These are phyloP conservation scores for Penicillium simplicissimum DNA, from an alignment of 495 filamentous ascomycete genomes.

Conservation along the genomic window DNA sequence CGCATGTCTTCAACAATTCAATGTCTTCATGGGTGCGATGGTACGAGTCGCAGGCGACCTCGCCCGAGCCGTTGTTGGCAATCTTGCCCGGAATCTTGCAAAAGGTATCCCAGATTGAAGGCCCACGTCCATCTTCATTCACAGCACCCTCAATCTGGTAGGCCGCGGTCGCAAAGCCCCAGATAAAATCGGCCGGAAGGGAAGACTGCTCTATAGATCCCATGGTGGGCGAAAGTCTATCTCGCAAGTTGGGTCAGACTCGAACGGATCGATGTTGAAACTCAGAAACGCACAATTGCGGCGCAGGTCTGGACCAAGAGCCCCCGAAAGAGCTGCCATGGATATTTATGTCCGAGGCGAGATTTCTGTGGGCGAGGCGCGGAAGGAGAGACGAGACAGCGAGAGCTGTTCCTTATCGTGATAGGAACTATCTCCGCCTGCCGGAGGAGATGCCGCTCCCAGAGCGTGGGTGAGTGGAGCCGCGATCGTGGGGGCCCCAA, in stretches of 20 bases:
- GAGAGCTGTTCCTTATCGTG: conserved; percentile 31
- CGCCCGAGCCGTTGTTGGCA: conserved; percentile 66
- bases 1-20: conserved; percentile 63
- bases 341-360: conserved; percentile 34
- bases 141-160: conserved; percentile 77
- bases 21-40: conserved; percentile 73
- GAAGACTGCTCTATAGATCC: conserved; percentile 36
- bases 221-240: conserved; percentile 24
- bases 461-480: conserved; percentile 27
- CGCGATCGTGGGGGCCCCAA: conserved; percentile 1
- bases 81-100: conserved; percentile 74
- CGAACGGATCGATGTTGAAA: conserved; percentile 37
- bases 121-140: conserved; percentile 66
- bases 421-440: conserved; percentile 49
- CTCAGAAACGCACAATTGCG: background rate
- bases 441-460: conserved; percentile 57
- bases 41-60: conserved; percentile 75
- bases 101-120: conserved; percentile 79
- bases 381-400: background rate
- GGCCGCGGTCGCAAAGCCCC: conserved; percentile 82
- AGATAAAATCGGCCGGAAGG: conserved; percentile 73
- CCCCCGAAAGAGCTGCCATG: conserved; percentile 49
- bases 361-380: conserved; percentile 1
- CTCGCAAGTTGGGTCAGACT: conserved; percentile 27
- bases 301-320: background rate